phyloP scores from a whole-genome alignment of 2,329 filamentous ascomycete genomes.

The Byssoonygena ceratinophila region DNA sequence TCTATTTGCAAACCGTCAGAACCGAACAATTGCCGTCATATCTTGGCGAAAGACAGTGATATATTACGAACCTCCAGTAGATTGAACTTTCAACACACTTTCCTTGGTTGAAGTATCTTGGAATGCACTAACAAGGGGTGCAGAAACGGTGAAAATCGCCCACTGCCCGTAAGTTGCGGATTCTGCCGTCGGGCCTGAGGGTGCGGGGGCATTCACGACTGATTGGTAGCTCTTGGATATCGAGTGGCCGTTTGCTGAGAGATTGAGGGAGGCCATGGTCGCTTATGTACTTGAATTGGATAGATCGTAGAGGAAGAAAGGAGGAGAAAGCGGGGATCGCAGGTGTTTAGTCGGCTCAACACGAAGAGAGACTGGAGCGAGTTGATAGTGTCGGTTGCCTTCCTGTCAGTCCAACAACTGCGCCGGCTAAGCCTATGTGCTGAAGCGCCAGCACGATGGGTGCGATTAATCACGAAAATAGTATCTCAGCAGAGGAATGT shows the following conservation, averaged over 20 bases:
- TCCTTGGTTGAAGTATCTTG: constrained; percentile 71
- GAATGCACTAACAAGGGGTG: constrained; percentile 85
- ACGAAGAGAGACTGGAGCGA: background rate
- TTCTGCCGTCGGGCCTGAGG: constrained; percentile 47
- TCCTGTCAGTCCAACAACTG: background rate
- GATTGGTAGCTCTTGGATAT: constrained; percentile 68
- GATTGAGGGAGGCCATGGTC: constrained; percentile 66
- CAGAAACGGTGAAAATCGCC: constrained; percentile 87
- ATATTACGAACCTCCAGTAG: constrained; percentile 62
- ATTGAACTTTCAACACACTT: constrained; percentile 89
- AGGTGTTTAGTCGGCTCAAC: background rate
- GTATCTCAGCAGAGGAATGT: background rate
- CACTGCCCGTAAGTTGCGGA: constrained; percentile 83
- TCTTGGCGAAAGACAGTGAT: background rate
- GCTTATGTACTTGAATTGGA: no score
- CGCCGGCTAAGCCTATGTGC: background rate
- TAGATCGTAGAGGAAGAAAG: background rate
- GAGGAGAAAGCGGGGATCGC: background rate
- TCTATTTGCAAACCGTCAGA: constrained; percentile 45
- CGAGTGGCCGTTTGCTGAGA: constrained; percentile 66
- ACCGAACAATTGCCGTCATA: background rate
- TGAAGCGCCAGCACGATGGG: background rate
- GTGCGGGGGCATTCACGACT: constrained; percentile 51
- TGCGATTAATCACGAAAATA: background rate
- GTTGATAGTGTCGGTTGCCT: background rate